Conservation (phyloP, 2,329 filamentous ascomycete genomes). For the Colletotrichum tanaceti region DNA sequence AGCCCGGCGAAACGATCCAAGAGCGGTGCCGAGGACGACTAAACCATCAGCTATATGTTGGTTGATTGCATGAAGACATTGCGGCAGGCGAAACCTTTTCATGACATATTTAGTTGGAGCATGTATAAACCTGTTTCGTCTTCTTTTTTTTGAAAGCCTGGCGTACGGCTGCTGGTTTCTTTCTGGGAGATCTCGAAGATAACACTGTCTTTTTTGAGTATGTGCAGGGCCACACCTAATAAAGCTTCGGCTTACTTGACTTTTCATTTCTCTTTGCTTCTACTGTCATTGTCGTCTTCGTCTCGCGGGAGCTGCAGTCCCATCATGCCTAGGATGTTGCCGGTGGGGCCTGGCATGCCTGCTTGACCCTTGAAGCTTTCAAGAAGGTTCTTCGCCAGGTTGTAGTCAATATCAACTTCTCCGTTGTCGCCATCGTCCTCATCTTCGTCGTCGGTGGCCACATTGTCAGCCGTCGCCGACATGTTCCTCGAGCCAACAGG, state of each 20-base stretch:
- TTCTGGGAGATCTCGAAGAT: too few relatives aligned
- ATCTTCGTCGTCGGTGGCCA: conserved; percentile 54
- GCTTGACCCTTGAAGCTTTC: conserved; percentile 93
- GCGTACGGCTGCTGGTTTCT: not conserved
- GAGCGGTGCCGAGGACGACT: conserved; percentile 41
- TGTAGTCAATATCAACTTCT: conserved; percentile 83
- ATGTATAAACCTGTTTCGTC: not conserved
- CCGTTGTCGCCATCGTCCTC: conserved; percentile 65
- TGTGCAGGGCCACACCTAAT: not conserved
- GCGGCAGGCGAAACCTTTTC: not conserved
- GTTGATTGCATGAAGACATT: not conserved
- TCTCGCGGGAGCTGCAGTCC: conserved; percentile 84
- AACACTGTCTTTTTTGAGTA: not conserved
- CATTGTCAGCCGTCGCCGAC: conserved; percentile 21
- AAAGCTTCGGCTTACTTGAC: not conserved
- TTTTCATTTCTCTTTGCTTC: not conserved
- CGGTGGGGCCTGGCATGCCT: conserved; percentile 85
- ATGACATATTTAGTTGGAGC: not conserved
- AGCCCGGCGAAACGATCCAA: conserved; percentile 59
- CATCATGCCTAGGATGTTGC: conserved; percentile 89
- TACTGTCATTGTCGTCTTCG: conserved; percentile 66
- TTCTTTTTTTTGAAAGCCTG: not conserved
- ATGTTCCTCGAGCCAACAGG: not conserved
- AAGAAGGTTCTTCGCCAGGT: conserved; percentile 88
- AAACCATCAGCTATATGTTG: not conserved